phyloP scores from a whole-genome alignment of 1,284 basidiomycete species.

The Earliella scabrosa region DNA sequence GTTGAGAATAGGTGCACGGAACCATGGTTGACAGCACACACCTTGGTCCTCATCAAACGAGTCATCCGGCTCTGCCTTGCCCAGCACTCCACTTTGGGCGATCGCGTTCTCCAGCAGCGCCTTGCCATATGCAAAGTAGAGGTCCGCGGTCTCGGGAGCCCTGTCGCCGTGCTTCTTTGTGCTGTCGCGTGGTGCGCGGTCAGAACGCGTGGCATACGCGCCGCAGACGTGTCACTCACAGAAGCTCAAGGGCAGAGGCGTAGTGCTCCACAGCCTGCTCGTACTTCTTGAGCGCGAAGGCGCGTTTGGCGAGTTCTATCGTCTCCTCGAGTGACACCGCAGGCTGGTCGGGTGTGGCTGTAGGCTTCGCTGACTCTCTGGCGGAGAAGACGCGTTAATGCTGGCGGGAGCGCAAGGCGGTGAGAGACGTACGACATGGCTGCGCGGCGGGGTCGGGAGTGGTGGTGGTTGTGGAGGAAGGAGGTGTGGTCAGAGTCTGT shows the following conservation, averaged over 20 bases:
- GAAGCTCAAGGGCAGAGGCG: slow-evolving; percentile 81
- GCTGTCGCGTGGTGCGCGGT: slow-evolving; percentile 43
- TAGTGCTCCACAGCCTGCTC: slow-evolving; percentile 87
- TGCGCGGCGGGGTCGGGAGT: slow-evolving; percentile 2
- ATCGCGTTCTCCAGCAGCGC: slow-evolving; percentile 90
- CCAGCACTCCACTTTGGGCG: slow-evolving; percentile 78
- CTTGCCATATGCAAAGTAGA: slow-evolving; percentile 87
- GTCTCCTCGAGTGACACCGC: slow-evolving; percentile 52
- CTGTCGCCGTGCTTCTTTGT: slow-evolving; percentile 75
- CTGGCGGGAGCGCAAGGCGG: background rate
- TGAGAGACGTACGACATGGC: slow-evolving; percentile 21
- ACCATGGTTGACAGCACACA: slow-evolving; percentile 13
- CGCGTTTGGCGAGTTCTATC: slow-evolving; percentile 80
- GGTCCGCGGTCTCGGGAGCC: slow-evolving; percentile 77
- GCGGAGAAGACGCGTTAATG: background rate
- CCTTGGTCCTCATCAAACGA: slow-evolving; percentile 44
- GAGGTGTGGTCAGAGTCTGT: slow-evolving; percentile 9
- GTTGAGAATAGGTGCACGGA: background rate
- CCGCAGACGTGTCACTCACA: slow-evolving; percentile 50
- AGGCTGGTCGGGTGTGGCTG: slow-evolving; percentile 21
- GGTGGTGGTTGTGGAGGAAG: slow-evolving; percentile 10
- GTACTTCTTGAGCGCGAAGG: slow-evolving; percentile 86
- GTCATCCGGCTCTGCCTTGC: slow-evolving; percentile 74
- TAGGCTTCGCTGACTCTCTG: slow-evolving; percentile 19
- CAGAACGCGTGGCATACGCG: slow-evolving; percentile 15